These are phyloP conservation scores for Solanum hybrid DNA, from an alignment of 305 asterid genomes.

Conservation along the genomic window DNA sequence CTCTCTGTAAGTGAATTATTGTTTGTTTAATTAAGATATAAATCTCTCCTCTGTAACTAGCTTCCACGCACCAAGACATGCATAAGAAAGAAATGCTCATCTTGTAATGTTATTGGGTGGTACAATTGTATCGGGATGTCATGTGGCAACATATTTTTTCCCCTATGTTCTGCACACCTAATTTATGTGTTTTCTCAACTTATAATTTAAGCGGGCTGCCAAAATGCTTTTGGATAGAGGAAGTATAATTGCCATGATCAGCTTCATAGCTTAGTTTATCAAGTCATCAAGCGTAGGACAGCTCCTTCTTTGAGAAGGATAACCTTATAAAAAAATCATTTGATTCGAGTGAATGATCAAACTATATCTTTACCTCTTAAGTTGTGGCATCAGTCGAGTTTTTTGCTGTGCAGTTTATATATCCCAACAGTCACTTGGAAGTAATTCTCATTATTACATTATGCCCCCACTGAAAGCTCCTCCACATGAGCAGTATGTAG, in stretches of 20 bases:
- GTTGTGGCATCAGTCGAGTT: not conserved
- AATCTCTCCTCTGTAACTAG: not conserved
- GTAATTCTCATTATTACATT: not conserved
- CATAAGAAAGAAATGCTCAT: not conserved
- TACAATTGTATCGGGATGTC: not conserved
- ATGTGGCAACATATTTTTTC: not conserved
- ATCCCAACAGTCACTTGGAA: not conserved
- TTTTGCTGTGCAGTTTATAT: not conserved
- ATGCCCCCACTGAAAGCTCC: not conserved
- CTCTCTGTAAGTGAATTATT: constrained; percentile 52
- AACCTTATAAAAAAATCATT: not conserved
- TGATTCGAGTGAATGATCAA: not conserved
- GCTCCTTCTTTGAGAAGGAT: not conserved
- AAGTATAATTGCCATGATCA: not conserved
- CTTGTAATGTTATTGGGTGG: not conserved
- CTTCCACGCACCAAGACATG: not conserved
- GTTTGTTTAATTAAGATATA: not conserved
- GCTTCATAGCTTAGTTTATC: not conserved
- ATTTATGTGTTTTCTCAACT: not conserved
- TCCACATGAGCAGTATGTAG: not conserved
- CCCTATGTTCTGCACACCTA: not conserved
- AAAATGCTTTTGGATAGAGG: not conserved
- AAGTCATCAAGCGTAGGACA: not conserved
- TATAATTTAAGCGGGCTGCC: not conserved
- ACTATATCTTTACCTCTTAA: not conserved